Base-by-base conservation (phyloP, 1,139 yeast genomes). In the Pichia sp. region DNA sequence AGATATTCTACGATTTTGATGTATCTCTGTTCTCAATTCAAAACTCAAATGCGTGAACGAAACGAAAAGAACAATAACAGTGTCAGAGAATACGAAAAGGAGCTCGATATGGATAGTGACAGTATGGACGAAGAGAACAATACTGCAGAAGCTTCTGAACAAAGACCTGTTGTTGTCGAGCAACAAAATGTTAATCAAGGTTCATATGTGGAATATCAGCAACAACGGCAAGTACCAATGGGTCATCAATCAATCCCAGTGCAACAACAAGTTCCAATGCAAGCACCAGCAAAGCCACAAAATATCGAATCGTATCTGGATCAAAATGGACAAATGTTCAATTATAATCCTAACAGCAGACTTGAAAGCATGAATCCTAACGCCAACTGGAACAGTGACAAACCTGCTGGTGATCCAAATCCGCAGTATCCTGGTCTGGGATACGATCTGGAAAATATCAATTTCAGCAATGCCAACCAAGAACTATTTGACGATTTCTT, bases 1-100 rank as follows among this genome's bases (percentile, higher is more conserved):
- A 69, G 95, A 51, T 87, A 89, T 62, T 87, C 96, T 12, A 84
- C 87, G 14, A 87, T 89, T 45, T 68, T 90, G 59, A 77, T 85
- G 80, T 86, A 82, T 59, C 70, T 89, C 45, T 86, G 89, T 55
- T 79, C 86, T 2, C 93, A 88, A 64, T 80, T 88, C 79, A 82
- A 80, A 58, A 54, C 65, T 3, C 66, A 62, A 47, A 48, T 58
- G 46, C 54, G 53, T 22, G 57, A 57, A 14, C 22, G 50, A 8
- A 50, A 47, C 28, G 53, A 47, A 17, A 58, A 56, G 22, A 45
- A 39, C 12, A 54, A 49, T 34, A 47, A 40, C 7, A 27, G 47
- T 20, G 53, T 60, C 3, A 57, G 58, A 27, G 67, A 62, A 38
- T 62, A 61, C 36, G 67, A 63, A 41, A 53, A 52, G 22, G 47